Evolutionary conservation across 2,329 filamentous ascomycete genomes (phyloP).

Genomic region (Lasiodiplodia hormozganensis): DNA sequence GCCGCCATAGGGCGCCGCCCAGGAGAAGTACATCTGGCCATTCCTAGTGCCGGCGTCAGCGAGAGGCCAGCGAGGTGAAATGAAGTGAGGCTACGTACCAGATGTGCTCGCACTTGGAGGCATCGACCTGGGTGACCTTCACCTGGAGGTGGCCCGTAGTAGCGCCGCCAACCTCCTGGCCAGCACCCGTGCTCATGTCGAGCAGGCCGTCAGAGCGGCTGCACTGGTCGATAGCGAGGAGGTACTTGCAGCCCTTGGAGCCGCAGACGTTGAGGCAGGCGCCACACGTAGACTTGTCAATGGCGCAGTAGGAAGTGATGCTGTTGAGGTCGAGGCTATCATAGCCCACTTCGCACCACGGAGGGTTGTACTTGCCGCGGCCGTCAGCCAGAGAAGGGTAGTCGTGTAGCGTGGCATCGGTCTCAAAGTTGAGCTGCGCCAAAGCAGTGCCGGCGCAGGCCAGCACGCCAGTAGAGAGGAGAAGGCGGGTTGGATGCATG

Average conservation of each 20-base stretch:
- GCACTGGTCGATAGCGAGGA: conserved; percentile 83
- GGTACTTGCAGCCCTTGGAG: conserved; percentile 94
- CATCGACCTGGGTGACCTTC: conserved; percentile 16
- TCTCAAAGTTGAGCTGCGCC: conserved; percentile 17
- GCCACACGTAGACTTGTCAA: conserved; percentile 56
- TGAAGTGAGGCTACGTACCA: not conserved
- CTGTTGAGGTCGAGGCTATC: conserved; percentile 20
- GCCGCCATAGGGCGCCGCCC: not conserved
- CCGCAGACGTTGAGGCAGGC: conserved; percentile 78
- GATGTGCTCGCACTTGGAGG: conserved; percentile 21
- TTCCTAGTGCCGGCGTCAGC: not conserved
- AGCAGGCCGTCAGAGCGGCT: conserved; percentile 13
- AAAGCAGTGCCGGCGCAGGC: conserved; percentile 7
- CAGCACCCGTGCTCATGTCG: conserved; percentile 25
- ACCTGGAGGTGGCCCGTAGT: conserved; percentile 18
- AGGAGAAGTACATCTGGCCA: conserved; percentile 23
- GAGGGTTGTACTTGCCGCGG: conserved; percentile 18
- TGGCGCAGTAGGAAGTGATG: conserved; percentile 22
- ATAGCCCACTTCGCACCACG: conserved; percentile 25
- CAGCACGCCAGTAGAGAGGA: conserved; percentile 5
- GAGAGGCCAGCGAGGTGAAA: too few relatives aligned
- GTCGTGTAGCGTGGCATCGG: conserved; percentile 29
- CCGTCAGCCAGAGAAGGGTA: conserved; percentile 12
- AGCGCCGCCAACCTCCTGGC: conserved; percentile 21
- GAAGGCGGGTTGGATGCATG: not conserved